Base-by-base conservation (phyloP, 176 grass and related monocot genomes). In the Ensete glaucum region DNA sequence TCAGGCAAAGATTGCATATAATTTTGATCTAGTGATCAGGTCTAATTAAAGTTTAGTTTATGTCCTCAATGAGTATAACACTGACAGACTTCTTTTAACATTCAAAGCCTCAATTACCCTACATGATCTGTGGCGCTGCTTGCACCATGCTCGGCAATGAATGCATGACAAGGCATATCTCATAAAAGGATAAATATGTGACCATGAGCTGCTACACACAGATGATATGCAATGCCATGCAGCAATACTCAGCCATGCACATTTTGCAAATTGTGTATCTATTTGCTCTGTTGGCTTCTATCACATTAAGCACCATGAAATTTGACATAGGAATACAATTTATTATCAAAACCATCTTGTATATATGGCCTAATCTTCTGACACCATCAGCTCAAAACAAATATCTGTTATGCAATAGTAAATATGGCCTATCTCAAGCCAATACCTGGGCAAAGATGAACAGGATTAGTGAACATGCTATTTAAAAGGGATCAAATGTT, bases 401-500 rank as follows among this genome's bases (percentile, higher is more conserved):
- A 6, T 43, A 43, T 43, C 34, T 43, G 34, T 43, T 43, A 43
- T 43, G 34, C 34, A 43, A 43, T 5, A 43, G 34, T 43, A 43
- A 43, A 43, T 6, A 4, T 43, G 34, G 43, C 4, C 1, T 50
- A 70, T 51, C 21, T 65, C 8, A 50, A 49, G 48, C 67, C 1
- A 50, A 49, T 70, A 43, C 67, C 15, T 19, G 12, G 9, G 8
- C 7, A 50, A 43, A 20, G 1, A 9, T 17, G 11, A 11, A 49
- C 1, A 10, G 50, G 43, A 8, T 50, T 8, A 1, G 2, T 13
- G 21, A 48, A 43, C 13, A 29, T 67, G 50, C 11, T 51, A 57
- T 57, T 21, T 24, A 52, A 64, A 69, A 78, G 56, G 75, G 16
- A 16, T 10, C 17, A 56, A 52, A 58, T 48, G 59, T 87, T 90